phyloP scores from a whole-genome alignment of 768 basidiomycete species.

The Lactarius evosmus region DNA sequence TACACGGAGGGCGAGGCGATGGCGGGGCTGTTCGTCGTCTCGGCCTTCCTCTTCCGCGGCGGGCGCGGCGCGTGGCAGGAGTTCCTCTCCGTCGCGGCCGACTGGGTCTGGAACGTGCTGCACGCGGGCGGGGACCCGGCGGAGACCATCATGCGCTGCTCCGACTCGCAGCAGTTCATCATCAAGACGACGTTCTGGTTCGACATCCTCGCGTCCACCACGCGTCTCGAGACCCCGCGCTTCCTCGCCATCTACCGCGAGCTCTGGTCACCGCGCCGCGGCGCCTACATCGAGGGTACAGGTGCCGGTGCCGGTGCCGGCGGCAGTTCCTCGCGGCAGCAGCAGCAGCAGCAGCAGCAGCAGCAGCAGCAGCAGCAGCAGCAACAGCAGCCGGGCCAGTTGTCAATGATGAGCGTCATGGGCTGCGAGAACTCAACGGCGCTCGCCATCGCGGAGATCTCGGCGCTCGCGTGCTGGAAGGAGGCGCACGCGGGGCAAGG shows the following conservation, averaged over 20 bases:
- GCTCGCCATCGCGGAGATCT: constrained; percentile 74
- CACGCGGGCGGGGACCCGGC: constrained; percentile 40
- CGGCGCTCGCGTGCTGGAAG: constrained; percentile 67
- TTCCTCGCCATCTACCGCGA: constrained; percentile 54
- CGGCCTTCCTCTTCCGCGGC: constrained; percentile 73
- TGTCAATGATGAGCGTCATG: constrained; percentile 81
- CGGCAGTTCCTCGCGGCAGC: background rate
- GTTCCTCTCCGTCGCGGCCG: constrained; percentile 61
- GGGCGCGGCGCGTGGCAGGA: constrained; percentile 65
- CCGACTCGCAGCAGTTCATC: constrained; percentile 61
- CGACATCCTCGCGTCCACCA: constrained; percentile 75
- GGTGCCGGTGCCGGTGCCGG: constrained; percentile 20
- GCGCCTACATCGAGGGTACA: constrained; percentile 42
- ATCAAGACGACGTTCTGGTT: constrained; percentile 87
- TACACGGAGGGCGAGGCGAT: constrained; percentile 68
- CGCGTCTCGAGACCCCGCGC: constrained; percentile 55
- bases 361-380: background rate
- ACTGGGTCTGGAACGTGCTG: constrained; percentile 53
- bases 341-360: background rate
- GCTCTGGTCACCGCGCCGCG: constrained; percentile 49
- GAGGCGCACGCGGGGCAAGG: constrained; percentile 39
- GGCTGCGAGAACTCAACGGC: constrained; percentile 79
- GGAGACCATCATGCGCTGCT: constrained; percentile 45
- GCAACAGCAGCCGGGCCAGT: constrained; percentile 32
- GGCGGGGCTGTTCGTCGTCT: constrained; percentile 72